Percentiles rank a stretch among this genome's conserved stretches.
Conservation (phyloP, 2,329 filamentous ascomycete species). For the Ploettnerulaceae sp. region DNA sequence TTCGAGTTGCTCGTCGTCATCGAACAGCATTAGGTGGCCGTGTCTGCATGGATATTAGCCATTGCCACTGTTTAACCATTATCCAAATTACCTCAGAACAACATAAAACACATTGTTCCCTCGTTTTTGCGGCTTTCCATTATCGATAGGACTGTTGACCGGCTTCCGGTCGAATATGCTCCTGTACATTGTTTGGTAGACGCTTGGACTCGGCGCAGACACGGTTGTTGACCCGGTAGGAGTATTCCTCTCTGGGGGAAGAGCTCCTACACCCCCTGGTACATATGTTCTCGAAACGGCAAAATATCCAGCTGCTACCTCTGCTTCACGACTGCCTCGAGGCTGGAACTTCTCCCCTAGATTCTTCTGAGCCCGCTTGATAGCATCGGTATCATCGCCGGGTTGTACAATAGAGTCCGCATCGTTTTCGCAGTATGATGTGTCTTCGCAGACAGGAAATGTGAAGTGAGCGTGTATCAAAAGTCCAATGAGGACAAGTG, state of each 20-base stretch:
- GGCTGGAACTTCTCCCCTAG: slow-evolving; percentile 58
- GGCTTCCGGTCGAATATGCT: slow-evolving; percentile 86
- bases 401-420: slow-evolving; percentile 47
- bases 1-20: slow-evolving; percentile 90
- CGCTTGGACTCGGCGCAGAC: slow-evolving; percentile 78
- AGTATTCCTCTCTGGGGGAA: slow-evolving; percentile 80
- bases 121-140: slow-evolving; percentile 41
- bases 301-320: slow-evolving; percentile 87
- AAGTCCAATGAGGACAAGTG: slow-evolving; percentile 58
- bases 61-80: neutral
- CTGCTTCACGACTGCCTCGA: slow-evolving; percentile 55
- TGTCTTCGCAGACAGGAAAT: slow-evolving; percentile 51
- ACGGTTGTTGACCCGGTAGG: slow-evolving; percentile 72
- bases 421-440: slow-evolving; percentile 33
- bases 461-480: slow-evolving; percentile 65
- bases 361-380: slow-evolving; percentile 56
- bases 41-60: slow-evolving; percentile 51
- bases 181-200: slow-evolving; percentile 97
- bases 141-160: slow-evolving; percentile 34
- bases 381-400: slow-evolving; percentile 58
- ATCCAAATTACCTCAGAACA: slow-evolving; percentile 62
- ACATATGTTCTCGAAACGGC: slow-evolving; percentile 93
- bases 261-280: slow-evolving; percentile 85
- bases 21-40: slow-evolving; percentile 95
- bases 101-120: slow-evolving; percentile 91